A percentile compares a stretch with the other conserved stretches of the same genome.
phyloP scores from a whole-genome alignment of 192 early-diverging fungal genomes.

The Chytriomyces sp. region DNA sequence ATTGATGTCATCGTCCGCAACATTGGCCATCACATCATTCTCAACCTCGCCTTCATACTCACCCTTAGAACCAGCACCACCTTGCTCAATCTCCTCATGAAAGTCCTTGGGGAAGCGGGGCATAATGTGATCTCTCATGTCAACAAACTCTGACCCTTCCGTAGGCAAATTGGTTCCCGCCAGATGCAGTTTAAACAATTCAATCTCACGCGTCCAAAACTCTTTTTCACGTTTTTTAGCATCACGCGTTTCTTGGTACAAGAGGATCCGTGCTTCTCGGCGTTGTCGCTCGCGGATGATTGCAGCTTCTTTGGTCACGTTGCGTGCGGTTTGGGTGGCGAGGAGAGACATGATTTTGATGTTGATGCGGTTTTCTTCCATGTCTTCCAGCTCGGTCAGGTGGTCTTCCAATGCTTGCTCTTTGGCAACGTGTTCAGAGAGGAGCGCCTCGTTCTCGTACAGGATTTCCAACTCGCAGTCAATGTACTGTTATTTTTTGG shows the following conservation, averaged over 20 bases:
- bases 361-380: constrained; percentile 18
- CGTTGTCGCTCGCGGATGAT: neutral
- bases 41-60: neutral
- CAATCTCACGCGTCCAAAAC: constrained; percentile 25
- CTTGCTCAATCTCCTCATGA: constrained; percentile 6
- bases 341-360: neutral
- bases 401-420: constrained; percentile 22
- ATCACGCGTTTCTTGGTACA: neutral
- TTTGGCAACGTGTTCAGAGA: constrained; percentile 7
- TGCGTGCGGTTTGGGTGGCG: neutral
- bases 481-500: constrained; percentile 10
- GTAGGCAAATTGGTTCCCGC: neutral
- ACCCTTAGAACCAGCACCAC: neutral
- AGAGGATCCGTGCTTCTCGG: neutral
- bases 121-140: neutral
- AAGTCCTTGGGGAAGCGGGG: constrained; percentile 1
- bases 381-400: neutral
- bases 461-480: constrained; percentile 28
- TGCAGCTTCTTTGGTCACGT: neutral
- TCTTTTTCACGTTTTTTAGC: constrained; percentile 6
- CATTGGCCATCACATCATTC: neutral
- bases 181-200: constrained; percentile 9
- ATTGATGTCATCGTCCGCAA: neutral
- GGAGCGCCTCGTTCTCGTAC: constrained; percentile 28
- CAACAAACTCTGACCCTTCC: neutral